Evolutionary conservation across 345 rosid genomes (phyloP).

Genomic region (Linum usitatissimum): DNA sequence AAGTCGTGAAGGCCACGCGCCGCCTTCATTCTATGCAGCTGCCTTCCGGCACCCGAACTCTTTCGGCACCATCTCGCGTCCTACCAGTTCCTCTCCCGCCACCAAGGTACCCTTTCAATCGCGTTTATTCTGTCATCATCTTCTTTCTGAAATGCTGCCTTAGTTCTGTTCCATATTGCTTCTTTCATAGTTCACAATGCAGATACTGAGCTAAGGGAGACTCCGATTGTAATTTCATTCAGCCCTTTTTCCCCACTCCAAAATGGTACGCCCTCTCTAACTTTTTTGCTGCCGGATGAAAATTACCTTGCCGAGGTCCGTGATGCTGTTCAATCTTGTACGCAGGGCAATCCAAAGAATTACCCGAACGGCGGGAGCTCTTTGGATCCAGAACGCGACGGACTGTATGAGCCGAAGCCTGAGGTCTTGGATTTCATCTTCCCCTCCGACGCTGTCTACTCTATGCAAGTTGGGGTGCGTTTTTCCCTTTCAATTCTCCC

Average conservation of each 20-base stretch:
- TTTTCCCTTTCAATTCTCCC: conserved; percentile 14
- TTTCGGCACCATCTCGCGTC: too few species aligned
- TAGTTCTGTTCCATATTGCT: too few species aligned
- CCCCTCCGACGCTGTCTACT: conserved; percentile 21
- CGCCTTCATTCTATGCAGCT: too few species aligned
- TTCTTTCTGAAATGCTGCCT: too few species aligned
- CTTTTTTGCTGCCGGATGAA: not conserved
- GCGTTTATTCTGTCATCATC: too few species aligned
- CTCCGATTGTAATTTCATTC: not conserved
- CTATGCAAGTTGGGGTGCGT: not conserved
- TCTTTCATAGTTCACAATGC: too few species aligned
- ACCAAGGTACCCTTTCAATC: too few species aligned
- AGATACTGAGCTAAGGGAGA: too few species aligned
- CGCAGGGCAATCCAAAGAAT: conserved; percentile 27
- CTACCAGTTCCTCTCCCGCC: too few species aligned
- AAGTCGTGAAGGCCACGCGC: too few species aligned
- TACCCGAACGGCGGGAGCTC: conserved; percentile 20
- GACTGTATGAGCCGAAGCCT: conserved; percentile 37
- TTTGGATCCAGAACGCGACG: conserved; percentile 18
- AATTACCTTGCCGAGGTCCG: conserved; percentile 3
- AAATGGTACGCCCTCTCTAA: too few species aligned
- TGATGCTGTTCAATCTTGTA: not conserved
- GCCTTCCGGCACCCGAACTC: too few species aligned
- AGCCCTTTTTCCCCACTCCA: not conserved
- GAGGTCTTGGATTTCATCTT: conserved; percentile 49